Evolutionary conservation across 2,329 filamentous ascomycete species (phyloP).

Genomic region (Epichloe hybrida): DNA sequence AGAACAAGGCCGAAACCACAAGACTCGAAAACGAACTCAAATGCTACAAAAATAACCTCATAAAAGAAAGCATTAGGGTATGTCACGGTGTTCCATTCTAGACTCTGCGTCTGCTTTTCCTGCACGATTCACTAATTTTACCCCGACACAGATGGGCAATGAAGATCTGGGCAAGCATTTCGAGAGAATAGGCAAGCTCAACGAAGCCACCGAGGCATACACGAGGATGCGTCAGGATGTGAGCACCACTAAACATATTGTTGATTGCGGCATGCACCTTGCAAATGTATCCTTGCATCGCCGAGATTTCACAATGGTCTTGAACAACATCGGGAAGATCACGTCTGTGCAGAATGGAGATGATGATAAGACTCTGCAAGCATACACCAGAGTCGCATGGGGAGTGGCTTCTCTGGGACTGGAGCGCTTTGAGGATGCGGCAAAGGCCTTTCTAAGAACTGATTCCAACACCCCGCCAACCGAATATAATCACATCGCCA

Average conservation of each 20-base stretch:
- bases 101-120: neutral
- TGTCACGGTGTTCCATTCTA: neutral
- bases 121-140: neutral
- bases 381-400: slow-evolving; percentile 38
- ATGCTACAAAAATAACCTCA: slow-evolving; percentile 89
- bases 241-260: slow-evolving; percentile 68
- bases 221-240: slow-evolving; percentile 82
- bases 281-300: slow-evolving; percentile 64
- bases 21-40: slow-evolving; percentile 77
- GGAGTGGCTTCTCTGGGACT: slow-evolving; percentile 36
- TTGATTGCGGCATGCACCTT: slow-evolving; percentile 68
- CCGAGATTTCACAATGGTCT: slow-evolving; percentile 60
- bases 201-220: slow-evolving; percentile 63
- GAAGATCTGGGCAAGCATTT: slow-evolving; percentile 82
- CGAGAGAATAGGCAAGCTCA: slow-evolving; percentile 63
- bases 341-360: slow-evolving; percentile 32
- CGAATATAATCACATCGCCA: slow-evolving; percentile 59
- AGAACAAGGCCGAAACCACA: slow-evolving; percentile 55
- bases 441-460: slow-evolving; percentile 53
- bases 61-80: slow-evolving; percentile 93
- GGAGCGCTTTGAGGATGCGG: slow-evolving; percentile 46
- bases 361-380: slow-evolving; percentile 30
- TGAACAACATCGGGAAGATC: slow-evolving; percentile 50
- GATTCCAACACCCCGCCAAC: slow-evolving; percentile 35
- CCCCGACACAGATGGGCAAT: slow-evolving; percentile 62